Evolutionary conservation across 1,139 yeast species (phyloP).

Genomic region (Scheffersomyces illinoinensis): DNA sequence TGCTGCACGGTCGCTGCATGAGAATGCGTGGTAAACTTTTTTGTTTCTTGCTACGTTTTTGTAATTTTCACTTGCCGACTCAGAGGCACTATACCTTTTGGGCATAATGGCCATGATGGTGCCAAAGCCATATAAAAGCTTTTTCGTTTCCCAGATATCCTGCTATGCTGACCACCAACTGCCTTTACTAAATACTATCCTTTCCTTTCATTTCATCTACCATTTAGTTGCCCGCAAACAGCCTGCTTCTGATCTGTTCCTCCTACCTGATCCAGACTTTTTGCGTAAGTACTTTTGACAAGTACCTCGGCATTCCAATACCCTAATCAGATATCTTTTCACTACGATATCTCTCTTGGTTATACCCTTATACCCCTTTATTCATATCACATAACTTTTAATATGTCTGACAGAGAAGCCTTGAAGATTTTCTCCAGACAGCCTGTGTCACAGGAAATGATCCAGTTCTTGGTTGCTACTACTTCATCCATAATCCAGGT

Average conservation of each 20-base stretch:
- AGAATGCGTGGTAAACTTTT: neutral
- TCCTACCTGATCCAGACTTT: neutral
- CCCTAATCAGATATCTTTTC: neutral
- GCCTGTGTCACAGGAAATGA: conserved; percentile 80
- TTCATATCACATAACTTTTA: neutral
- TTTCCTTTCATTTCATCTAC: neutral
- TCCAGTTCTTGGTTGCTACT: conserved; percentile 74
- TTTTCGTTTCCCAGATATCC: neutral
- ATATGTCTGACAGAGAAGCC: conserved; percentile 57
- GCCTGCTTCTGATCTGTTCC: neutral
- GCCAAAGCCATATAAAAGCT: neutral
- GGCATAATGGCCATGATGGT: neutral
- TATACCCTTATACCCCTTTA: neutral
- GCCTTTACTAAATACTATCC: neutral
- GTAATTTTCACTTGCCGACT: neutral
- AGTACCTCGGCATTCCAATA: neutral
- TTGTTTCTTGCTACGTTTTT: neutral
- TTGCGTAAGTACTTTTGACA: neutral
- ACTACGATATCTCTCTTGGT: neutral
- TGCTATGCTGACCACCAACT: neutral
- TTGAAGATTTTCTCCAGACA: conserved; percentile 71
- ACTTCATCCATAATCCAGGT: conserved; percentile 77
- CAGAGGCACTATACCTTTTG: neutral
- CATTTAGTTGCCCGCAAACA: neutral
- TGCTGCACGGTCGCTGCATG: neutral